Evolutionary conservation across 192 early-diverging fungal species (phyloP), one percentile per base, ranked within the genome.

Genomic region (Kickxella alabastrina): DNA sequence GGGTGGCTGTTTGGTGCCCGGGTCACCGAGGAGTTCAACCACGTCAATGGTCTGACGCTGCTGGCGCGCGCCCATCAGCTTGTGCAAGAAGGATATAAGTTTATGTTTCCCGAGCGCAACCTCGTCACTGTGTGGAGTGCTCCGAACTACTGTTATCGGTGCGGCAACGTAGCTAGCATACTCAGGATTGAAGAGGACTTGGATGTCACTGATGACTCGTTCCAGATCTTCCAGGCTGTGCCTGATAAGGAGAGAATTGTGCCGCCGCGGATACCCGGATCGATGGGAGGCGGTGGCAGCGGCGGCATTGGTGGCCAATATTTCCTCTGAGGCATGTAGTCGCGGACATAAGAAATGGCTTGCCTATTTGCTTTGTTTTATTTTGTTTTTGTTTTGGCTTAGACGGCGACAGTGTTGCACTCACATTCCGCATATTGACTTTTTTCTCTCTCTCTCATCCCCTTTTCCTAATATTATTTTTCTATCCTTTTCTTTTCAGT

Each of bases 11-110:
- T 98, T 82, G 96, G 96, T 3, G 86, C 85, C 17, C 93, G 94
- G 72, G 96, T 95, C 32, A 97, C 93, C 39, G 87, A 86, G 31
- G 93, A 97, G 86, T 98, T 98, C 58, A 93, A 92, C 64, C 91
- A 97, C 54, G 88, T 95, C 60, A 98, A 98, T 65, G 84, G 80
- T 21, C 79, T 98, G 35, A 84, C 80, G 14, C 75, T 97, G 13
- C 88, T 98, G 58, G 93, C 93, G n/a, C 85, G 96, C 39, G 96
- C 96, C 4, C 96, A 98, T 77, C 96, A 98, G 66, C 84, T 98
- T 34, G 93, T 96, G 25, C 93, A 97, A 65, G 96, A 98, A 65
- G 96, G 96, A 8, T 98, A 91, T 83, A 85, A 54, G 84, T 86
- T 63, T 29, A 67, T 72, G 62, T 65, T 72, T 21, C 62, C 62